Evolutionary conservation across 768 basidiomycete species (phyloP).

Genomic region (Tulasnella sp.): DNA sequence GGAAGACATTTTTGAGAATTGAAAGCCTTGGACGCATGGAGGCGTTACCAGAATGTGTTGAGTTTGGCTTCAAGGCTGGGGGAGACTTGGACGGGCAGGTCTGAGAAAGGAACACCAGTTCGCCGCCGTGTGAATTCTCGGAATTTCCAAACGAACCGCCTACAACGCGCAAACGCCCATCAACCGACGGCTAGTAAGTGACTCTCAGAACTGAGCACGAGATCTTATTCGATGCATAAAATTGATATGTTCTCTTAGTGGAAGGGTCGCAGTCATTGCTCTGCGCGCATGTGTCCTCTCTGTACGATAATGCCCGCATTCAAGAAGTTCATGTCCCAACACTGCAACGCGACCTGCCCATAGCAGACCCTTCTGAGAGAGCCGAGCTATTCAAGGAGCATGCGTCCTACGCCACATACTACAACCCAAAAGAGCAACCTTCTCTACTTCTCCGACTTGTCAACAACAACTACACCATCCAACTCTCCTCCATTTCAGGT

Average conservation of each 20-base stretch:
- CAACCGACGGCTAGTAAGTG: not conserved
- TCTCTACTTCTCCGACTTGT: conserved; percentile 68
- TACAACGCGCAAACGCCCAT: not conserved
- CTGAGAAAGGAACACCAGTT: not conserved
- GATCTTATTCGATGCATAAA: no score
- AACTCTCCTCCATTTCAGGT: conserved; percentile 69
- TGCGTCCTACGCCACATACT: conserved; percentile 62
- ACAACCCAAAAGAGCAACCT: conserved; percentile 54
- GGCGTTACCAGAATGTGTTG: not conserved
- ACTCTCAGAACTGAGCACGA: not conserved
- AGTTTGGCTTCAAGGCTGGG: not conserved
- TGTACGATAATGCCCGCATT: not conserved
- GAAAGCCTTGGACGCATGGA: not conserved
- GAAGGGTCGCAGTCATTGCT: conserved; percentile 18
- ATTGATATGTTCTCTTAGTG: not conserved
- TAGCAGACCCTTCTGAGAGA: conserved; percentile 40
- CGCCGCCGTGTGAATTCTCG: conserved; percentile 6
- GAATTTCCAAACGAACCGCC: conserved; percentile 14
- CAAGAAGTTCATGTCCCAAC: conserved; percentile 37
- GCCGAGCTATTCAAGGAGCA: conserved; percentile 59
- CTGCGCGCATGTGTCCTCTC: conserved; percentile 19
- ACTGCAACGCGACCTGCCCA: conserved; percentile 50
- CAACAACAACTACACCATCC: conserved; percentile 67
- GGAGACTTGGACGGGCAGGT: not conserved
- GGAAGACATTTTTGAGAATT: not conserved